phyloP scores from a whole-genome alignment of 1,284 basidiomycete species.

The Marasmius sp. region DNA sequence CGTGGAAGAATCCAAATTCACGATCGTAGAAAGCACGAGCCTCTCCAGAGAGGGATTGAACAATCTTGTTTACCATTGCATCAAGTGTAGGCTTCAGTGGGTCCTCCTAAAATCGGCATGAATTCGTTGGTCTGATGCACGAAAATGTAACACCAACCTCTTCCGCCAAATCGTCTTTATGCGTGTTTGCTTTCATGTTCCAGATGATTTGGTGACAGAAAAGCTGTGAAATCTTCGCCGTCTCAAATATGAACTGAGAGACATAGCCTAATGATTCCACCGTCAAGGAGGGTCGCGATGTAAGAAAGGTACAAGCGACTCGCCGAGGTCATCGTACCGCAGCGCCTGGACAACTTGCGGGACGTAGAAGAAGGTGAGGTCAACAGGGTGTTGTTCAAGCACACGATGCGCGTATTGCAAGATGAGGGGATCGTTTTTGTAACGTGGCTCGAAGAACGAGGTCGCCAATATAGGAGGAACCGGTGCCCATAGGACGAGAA shows the following conservation, averaged over 20 bases:
- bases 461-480: constrained; percentile 87
- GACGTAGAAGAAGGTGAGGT: constrained; percentile 98
- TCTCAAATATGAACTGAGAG: constrained; percentile 94
- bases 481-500: constrained; percentile 86
- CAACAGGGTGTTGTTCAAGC: constrained; percentile 92
- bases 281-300: background rate
- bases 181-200: constrained; percentile 99
- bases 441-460: constrained; percentile 85
- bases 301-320: constrained; percentile 16
- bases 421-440: constrained; percentile 81
- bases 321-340: constrained; percentile 84
- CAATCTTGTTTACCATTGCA: constrained; percentile 80
- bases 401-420: constrained; percentile 98
- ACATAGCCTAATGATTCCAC: constrained; percentile 73
- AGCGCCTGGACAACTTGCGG: constrained; percentile 98
- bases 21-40: constrained; percentile 91
- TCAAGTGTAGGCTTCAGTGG: constrained; percentile 96
- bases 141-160: constrained; percentile 50
- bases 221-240: constrained; percentile 94
- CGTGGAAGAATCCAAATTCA: constrained; percentile 95
- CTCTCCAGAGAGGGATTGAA: constrained; percentile 86
- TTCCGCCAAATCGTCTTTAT: constrained; percentile 86
- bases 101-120: constrained; percentile 66
- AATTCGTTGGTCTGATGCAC: background rate
- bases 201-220: constrained; percentile 99